Conservation (phyloP, 2,329 filamentous ascomycete species). For the Ceratocystis lukuohia region DNA sequence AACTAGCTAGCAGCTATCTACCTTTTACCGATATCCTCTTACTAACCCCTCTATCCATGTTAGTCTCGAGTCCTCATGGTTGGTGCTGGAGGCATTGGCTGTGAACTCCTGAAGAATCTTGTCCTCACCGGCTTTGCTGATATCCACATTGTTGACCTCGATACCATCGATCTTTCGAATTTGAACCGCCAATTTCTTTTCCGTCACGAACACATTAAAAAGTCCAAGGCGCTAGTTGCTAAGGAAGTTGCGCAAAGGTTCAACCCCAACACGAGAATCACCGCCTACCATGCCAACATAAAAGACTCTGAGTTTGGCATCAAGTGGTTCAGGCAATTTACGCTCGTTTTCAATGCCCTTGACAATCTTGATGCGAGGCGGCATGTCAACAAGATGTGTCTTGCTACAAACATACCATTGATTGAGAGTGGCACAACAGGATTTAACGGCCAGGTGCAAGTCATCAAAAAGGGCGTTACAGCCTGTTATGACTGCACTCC, state of each 20-base stretch:
- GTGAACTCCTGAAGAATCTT: conserved; percentile 93
- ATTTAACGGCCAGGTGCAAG: conserved; percentile 94
- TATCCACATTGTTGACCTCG: conserved; percentile 88
- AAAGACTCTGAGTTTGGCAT: conserved; percentile 79
- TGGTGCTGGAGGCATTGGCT: conserved; percentile 92
- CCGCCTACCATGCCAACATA: conserved; percentile 88
- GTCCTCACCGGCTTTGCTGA: conserved; percentile 84
- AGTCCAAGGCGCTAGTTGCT: conserved; percentile 85
- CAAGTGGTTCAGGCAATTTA: conserved; percentile 73
- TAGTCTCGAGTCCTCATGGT: conserved; percentile 86
- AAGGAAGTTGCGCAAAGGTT: conserved; percentile 84
- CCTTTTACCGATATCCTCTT: neutral
- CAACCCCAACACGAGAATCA: conserved; percentile 75
- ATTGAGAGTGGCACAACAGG: conserved; percentile 96
- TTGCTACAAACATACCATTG: conserved; percentile 77
- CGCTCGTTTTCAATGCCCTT: conserved; percentile 86
- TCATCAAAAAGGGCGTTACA: conserved; percentile 81
- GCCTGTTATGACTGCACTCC: conserved; percentile 93
- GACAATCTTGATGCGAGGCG: conserved; percentile 89
- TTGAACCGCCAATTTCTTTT: conserved; percentile 97
- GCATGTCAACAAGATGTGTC: conserved; percentile 95
- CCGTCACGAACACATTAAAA: conserved; percentile 93
- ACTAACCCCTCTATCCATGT: conserved; percentile 7
- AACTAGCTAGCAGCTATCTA: neutral
- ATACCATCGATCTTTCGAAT: conserved; percentile 96